Evolutionary conservation across 768 basidiomycete genomes (phyloP), one percentile per base, ranked within the genome.

Genomic region (Rhizopogon vinicolor): DNA sequence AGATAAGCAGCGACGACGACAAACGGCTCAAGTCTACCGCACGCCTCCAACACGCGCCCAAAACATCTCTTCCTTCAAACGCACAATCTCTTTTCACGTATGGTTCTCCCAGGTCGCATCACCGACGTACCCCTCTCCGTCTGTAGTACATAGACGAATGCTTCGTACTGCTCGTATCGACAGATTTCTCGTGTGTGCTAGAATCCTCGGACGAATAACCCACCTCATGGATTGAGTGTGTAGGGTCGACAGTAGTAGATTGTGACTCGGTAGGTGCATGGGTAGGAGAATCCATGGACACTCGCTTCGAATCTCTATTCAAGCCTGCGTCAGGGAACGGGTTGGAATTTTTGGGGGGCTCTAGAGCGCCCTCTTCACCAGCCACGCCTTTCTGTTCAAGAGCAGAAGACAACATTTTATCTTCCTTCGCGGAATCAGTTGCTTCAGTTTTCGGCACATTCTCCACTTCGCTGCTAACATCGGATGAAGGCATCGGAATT

Each of bases 61-160:
- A 67, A 89, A 93, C 89, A 93, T 88, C 42, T 89, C 86, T 67
- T 93, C 89, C 56, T 84, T 81, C 59, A 94, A 67, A 43, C 77
- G 76, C 16, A 83, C 76, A 18, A 94, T 66, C 71, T 91, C 88
- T 63, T 85, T 87, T 90, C 91, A 93, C 18, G 87, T 85, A 50
- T 84, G 78, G 66, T 93, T 92, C 68, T 93, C 91, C 91, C 92
- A 93, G 4, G 86, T 89, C 29, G 77, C 72, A 44, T 88, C 82
- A 13, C 84, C 80, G 28, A 89, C 75, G 56, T 80, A 89, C 31
- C 73, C 70, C 45, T 77, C 75, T 3, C 58, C 65, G 16, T 70
- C 69, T 4, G 49, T 56, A 16, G 45, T n/a, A n/a, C n/a, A n/a
- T 58, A 28, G 68, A 66, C 0, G 61, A 64, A 0, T 39, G 60